Percentiles rank a stretch among this genome's conserved stretches.
These are phyloP conservation scores for Heracleum sosnowskyi DNA, from an alignment of 129 eudicot genomes.

Conservation along the genomic window DNA sequence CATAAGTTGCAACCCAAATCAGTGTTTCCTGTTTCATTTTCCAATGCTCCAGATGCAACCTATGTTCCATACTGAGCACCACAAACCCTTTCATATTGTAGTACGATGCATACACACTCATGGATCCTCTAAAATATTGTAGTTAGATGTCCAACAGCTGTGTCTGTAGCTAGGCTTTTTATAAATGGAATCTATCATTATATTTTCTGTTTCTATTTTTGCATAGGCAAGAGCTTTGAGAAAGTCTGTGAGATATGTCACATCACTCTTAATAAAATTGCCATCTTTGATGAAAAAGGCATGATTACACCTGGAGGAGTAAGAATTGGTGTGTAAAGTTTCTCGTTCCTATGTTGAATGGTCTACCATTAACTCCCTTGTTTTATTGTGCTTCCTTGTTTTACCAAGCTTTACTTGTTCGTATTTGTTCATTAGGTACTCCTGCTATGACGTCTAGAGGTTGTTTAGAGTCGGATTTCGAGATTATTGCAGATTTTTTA, in stretches of 20 bases:
- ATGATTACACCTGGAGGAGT: conserved; percentile 88
- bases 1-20: neutral
- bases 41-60: neutral
- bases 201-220: conserved; percentile 1
- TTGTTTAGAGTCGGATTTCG: conserved; percentile 84
- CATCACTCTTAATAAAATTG: conserved; percentile 79
- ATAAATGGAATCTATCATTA: neutral
- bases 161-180: conserved; percentile 1
- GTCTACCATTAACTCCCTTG: conserved; percentile 62
- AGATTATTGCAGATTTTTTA: conserved; percentile 75
- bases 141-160: neutral
- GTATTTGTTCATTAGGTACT: conserved; percentile 44
- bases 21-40: neutral
- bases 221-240: conserved; percentile 75
- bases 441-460: conserved; percentile 99
- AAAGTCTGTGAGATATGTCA: conserved; percentile 88
- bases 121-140: conserved; percentile 39
- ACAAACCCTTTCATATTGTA: neutral
- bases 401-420: neutral
- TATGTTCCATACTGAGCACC: neutral
- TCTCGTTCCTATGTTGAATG: neutral
- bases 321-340: conserved; percentile 67
- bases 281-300: conserved; percentile 82
- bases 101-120: neutral
- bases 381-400: neutral